Percentiles rank a stretch among this genome's conserved stretches.
Conservation (phyloP, 257 asterid species). For the Scutellaria galericulata region DNA sequence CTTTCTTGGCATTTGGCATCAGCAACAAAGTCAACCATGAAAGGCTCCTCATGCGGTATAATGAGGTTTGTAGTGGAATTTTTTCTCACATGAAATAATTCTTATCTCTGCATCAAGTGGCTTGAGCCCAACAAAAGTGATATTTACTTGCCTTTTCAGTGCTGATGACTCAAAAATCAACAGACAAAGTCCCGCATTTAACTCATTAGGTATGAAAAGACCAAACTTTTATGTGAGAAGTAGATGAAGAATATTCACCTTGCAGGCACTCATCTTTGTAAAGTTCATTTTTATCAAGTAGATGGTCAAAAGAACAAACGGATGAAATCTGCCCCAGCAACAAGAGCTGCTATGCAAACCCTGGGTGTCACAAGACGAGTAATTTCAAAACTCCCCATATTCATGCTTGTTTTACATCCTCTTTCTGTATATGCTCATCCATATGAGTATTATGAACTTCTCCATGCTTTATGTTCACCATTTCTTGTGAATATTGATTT, state of each 20-base stretch:
- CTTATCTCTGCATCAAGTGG: constrained; percentile 22
- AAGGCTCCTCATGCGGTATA: constrained; percentile 64
- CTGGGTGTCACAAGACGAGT: constrained; percentile 73
- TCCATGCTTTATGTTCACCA: not conserved
- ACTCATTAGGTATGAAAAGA: constrained; percentile 53
- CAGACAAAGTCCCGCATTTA: constrained; percentile 50
- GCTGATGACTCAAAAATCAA: constrained; percentile 55
- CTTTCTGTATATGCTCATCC: constrained; percentile 9
- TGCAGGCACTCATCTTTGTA: constrained; percentile 23
- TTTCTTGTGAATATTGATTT: constrained; percentile 5
- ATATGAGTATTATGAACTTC: not conserved
- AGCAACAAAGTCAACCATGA: constrained; percentile 83
- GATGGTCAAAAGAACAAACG: constrained; percentile 55
- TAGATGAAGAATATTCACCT: constrained; percentile 3
- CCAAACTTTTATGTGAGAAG: constrained; percentile 1
- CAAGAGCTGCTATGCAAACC: constrained; percentile 72
- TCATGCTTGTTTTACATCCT: constrained; percentile 23
- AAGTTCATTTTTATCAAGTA: constrained; percentile 32
- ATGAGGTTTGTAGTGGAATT: constrained; percentile 57
- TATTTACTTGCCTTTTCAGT: constrained; percentile 54
- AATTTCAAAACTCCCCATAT: constrained; percentile 38
- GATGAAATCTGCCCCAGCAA: constrained; percentile 62
- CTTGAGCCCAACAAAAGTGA: constrained; percentile 30
- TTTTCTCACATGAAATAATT: constrained; percentile 10
- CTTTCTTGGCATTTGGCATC: constrained; percentile 99